These are phyloP conservation scores for Rutstroemia sp. DNA, from an alignment of 2,329 filamentous ascomycete species.

Conservation along the genomic window DNA sequence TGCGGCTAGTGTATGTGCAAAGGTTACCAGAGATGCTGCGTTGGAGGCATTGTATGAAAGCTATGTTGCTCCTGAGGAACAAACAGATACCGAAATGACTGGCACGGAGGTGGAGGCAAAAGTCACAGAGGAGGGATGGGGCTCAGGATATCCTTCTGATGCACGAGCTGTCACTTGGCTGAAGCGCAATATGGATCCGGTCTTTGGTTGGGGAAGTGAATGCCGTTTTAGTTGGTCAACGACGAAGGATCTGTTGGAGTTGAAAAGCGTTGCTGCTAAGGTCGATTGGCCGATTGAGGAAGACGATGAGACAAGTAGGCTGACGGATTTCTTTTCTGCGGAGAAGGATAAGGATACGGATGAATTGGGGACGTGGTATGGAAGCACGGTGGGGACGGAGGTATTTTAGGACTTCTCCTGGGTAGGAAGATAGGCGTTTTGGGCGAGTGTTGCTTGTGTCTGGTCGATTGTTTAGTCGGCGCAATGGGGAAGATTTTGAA, in stretches of 20 bases:
- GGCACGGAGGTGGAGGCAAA: conserved; percentile 23
- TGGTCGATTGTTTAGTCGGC: background rate
- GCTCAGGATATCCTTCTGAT: conserved; percentile 90
- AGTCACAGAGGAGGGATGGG: conserved; percentile 54
- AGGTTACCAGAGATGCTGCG: conserved; percentile 88
- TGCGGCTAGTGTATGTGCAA: conserved; percentile 89
- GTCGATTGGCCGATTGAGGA: conserved; percentile 81
- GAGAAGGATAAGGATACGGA: conserved; percentile 31
- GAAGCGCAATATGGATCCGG: conserved; percentile 76
- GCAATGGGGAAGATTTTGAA: background rate
- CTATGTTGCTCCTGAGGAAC: conserved; percentile 27
- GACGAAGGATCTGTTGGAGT: conserved; percentile 75
- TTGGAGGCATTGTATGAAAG: conserved; percentile 66
- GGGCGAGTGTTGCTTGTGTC: background rate
- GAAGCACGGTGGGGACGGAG: conserved; percentile 33
- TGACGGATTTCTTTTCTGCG: conserved; percentile 68
- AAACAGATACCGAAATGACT: conserved; percentile 18
- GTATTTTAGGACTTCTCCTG: conserved; percentile 22
- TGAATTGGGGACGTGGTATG: conserved; percentile 79
- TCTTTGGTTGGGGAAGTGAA: conserved; percentile 93
- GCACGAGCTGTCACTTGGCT: conserved; percentile 74
- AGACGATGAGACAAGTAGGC: conserved; percentile 56
- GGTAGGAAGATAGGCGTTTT: background rate
- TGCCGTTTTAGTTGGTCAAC: conserved; percentile 96
- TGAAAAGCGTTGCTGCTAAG: conserved; percentile 56